phyloP scores from a whole-genome alignment of 805 yeast genomes.

The Kodamaea lidongshanica region DNA sequence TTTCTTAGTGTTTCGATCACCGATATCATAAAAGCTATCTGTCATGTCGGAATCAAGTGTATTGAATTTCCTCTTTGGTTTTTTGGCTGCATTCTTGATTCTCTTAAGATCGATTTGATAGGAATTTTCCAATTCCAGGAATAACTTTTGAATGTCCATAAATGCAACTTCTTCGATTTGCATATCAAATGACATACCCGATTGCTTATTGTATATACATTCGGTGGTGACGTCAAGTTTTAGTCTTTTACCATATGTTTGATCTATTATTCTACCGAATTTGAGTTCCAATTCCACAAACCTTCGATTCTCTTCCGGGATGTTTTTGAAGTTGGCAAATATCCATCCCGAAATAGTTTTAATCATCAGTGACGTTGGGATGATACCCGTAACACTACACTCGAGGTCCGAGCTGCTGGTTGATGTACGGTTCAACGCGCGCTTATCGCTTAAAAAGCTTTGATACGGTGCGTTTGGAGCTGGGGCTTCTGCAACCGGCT shows the following conservation, averaged over 20 bases:
- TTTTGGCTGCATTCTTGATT: conserved; percentile 10
- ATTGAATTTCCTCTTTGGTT: conserved; percentile 48
- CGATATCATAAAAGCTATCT: conserved; percentile 58
- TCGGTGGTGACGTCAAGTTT: conserved; percentile 65
- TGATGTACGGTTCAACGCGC: conserved; percentile 26
- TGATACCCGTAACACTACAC: conserved; percentile 63
- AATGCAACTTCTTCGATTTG: conserved; percentile 61
- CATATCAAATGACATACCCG: conserved; percentile 54
- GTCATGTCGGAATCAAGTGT: conserved; percentile 55
- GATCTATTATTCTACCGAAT: conserved; percentile 65
- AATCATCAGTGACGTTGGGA: conserved; percentile 75
- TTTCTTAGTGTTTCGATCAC: conserved; percentile 60
- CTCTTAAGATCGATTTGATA: conserved; percentile 38
- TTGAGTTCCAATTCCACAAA: conserved; percentile 67
- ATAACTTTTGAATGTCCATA: conserved; percentile 48
- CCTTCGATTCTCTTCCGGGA: conserved; percentile 49
- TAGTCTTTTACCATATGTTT: conserved; percentile 54
- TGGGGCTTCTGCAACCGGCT: neutral
- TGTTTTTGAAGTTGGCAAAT: conserved; percentile 68
- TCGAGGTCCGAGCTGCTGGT: conserved; percentile 34
- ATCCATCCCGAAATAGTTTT: conserved; percentile 85
- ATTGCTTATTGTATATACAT: conserved; percentile 50
- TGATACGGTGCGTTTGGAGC: conserved; percentile 1
- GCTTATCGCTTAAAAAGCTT: conserved; percentile 7
- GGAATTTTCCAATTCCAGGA: conserved; percentile 48